A percentile compares a stretch with the other conserved stretches of the same genome.
Evolutionary conservation across 305 asterid genomes (phyloP).

Genomic region (Fraxinus baroniana): DNA sequence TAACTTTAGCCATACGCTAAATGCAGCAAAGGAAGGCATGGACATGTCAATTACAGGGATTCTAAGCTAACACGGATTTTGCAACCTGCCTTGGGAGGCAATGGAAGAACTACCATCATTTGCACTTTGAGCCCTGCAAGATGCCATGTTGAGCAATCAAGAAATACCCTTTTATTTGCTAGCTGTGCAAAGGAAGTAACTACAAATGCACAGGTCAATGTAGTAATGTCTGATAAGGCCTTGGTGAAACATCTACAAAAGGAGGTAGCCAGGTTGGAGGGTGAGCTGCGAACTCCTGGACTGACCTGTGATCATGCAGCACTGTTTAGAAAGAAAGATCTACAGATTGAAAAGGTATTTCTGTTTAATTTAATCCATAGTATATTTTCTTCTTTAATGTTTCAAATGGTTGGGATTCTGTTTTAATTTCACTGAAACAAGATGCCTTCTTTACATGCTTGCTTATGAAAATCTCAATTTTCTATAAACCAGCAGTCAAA

Average conservation of each 20-base stretch:
- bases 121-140: slow-evolving; percentile 96
- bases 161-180: slow-evolving; percentile 96
- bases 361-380: background rate
- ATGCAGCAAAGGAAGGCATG: slow-evolving; percentile 92
- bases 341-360: slow-evolving; percentile 82
- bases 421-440: slow-evolving; percentile 1
- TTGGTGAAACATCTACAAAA: slow-evolving; percentile 95
- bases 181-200: slow-evolving; percentile 92
- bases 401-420: slow-evolving; percentile 2
- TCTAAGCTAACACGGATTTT: slow-evolving; percentile 92
- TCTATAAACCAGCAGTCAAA: background rate
- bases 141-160: slow-evolving; percentile 90
- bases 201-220: slow-evolving; percentile 93
- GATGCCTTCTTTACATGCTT: background rate
- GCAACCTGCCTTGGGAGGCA: slow-evolving; percentile 96
- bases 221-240: slow-evolving; percentile 96
- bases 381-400: slow-evolving; percentile 9
- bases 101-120: slow-evolving; percentile 93
- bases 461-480: background rate
- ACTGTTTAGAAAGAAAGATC: slow-evolving; percentile 75
- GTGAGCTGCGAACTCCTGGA: slow-evolving; percentile 79
- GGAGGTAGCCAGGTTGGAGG: slow-evolving; percentile 93
- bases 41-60: slow-evolving; percentile 91
- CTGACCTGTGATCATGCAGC: slow-evolving; percentile 61
- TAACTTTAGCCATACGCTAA: slow-evolving; percentile 15